Evolutionary conservation across 495 filamentous ascomycete genomes (phyloP), one percentile per base, ranked within the genome.

Genomic region (Neurospora sp.): DNA sequence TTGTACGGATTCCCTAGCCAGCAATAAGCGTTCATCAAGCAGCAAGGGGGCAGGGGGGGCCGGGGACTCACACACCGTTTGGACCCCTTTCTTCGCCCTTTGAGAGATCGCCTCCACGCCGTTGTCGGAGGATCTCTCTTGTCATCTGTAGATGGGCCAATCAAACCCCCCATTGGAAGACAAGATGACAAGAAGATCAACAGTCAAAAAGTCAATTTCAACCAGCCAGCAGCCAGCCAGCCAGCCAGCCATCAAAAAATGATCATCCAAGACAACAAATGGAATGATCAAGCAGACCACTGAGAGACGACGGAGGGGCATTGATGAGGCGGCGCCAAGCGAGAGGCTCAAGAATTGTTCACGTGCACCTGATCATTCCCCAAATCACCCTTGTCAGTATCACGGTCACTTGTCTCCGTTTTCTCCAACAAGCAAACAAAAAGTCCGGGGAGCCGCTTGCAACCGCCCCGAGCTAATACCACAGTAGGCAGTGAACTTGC

Each of bases 351-450:
- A 27, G 22, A 27, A 27, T 12, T 20, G 79, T 80, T 80, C 79
- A 80, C 79, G 79, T 80, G 79, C 70, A 20, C 72, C 53, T 75
- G 73, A 74, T 80, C 79, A 79, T 74, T 61, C 14, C 53, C 53
- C 45, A 22, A 53, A 22, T 53, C 27, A 4, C 10, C 22, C 53
- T 16, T 61, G 53, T 61, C 6, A 61, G 7, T 14, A 3, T 42
- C 41, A 12, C 39, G 12, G 41, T 69, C 27, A 31, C 27, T 31
- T 31, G 27, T 31, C 31, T 35, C 31, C 31, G 31, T 4, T 4
- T 35, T 70, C 69, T 27, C 18, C 69, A 70, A 27, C 27, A 16
- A 16, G 16, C 37, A 14, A 9, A 35, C 53, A 31, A 42, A 42
- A 68, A 70, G 39, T 53, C 65, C 65, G 38, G 75, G 73, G 73